phyloP scores from a whole-genome alignment of 257 asterid species.

The Knoxia roxburghii region DNA sequence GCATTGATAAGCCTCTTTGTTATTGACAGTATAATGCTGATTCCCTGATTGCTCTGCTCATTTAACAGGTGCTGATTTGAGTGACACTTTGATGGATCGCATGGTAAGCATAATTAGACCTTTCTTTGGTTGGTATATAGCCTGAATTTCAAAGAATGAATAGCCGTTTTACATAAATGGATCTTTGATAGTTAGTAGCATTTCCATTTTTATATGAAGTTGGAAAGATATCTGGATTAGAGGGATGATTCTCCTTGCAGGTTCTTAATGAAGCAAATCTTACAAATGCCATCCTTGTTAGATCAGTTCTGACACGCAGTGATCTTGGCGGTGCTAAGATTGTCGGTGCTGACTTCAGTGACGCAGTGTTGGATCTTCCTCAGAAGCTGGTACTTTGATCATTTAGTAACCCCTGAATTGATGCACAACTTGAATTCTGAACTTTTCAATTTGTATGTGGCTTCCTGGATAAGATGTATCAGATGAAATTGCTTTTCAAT shows the following conservation, averaged over 20 bases:
- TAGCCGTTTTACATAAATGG: background rate
- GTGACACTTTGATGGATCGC: constrained; percentile 96
- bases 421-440: background rate
- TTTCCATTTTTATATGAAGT: background rate
- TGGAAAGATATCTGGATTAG: background rate
- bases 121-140: background rate
- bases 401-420: background rate
- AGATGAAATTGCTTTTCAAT: no score
- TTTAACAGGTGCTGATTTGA: constrained; percentile 80
- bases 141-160: background rate
- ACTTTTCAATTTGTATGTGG: background rate
- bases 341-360: constrained; percentile 93
- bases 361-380: constrained; percentile 77
- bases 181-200: background rate
- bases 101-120: constrained; percentile 46
- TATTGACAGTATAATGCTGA: background rate
- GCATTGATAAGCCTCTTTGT: background rate
- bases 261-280: constrained; percentile 90
- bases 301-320: constrained; percentile 90
- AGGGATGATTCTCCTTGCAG: constrained; percentile 28
- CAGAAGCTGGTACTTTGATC: constrained; percentile 66
- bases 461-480: background rate
- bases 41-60: background rate
- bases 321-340: constrained; percentile 89
- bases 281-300: constrained; percentile 75